phyloP scores from a whole-genome alignment of 805 yeast genomes.

The Saccharomycopsis sp. region DNA sequence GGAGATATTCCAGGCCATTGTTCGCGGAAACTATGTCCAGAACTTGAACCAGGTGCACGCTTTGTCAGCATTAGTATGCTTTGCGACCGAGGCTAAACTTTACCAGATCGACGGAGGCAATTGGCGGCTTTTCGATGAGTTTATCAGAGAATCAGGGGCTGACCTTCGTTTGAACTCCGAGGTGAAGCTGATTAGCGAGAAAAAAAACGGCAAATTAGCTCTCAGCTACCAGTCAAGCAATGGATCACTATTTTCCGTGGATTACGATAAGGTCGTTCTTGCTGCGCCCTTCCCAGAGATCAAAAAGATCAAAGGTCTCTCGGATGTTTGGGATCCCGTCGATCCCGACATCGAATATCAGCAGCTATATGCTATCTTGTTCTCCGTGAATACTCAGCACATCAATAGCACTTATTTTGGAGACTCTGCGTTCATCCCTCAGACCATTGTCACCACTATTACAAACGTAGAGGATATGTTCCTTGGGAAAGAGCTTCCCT shows the following conservation, averaged over 20 bases:
- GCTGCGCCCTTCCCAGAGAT: constrained; percentile 37
- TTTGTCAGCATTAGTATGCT: constrained; percentile 34
- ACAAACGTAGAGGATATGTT: not conserved
- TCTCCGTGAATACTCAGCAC: constrained; percentile 26
- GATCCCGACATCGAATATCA: constrained; percentile 31
- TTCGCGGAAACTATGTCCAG: constrained; percentile 40
- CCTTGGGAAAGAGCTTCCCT: constrained; percentile 22
- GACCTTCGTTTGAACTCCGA: constrained; percentile 25
- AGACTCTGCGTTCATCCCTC: constrained; percentile 7
- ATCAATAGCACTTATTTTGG: constrained; percentile 23
- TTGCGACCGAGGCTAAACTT: constrained; percentile 29
- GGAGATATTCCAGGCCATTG: constrained; percentile 34
- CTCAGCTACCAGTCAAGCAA: constrained; percentile 18
- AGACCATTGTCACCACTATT: constrained; percentile 21
- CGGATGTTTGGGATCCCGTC: not conserved
- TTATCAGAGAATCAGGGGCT: constrained; percentile 33
- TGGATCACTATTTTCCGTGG: constrained; percentile 13
- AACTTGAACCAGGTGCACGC: constrained; percentile 37
- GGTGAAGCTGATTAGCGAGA: constrained; percentile 25
- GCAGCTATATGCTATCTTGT: constrained; percentile 33
- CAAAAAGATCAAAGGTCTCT: constrained; percentile 20
- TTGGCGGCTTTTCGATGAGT: constrained; percentile 35
- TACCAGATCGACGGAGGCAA: constrained; percentile 39
- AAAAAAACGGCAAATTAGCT: constrained; percentile 5
- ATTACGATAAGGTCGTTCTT: constrained; percentile 38